Evolutionary conservation across 2,329 filamentous ascomycete species (phyloP).

Genomic region (Diplodia mutila): DNA sequence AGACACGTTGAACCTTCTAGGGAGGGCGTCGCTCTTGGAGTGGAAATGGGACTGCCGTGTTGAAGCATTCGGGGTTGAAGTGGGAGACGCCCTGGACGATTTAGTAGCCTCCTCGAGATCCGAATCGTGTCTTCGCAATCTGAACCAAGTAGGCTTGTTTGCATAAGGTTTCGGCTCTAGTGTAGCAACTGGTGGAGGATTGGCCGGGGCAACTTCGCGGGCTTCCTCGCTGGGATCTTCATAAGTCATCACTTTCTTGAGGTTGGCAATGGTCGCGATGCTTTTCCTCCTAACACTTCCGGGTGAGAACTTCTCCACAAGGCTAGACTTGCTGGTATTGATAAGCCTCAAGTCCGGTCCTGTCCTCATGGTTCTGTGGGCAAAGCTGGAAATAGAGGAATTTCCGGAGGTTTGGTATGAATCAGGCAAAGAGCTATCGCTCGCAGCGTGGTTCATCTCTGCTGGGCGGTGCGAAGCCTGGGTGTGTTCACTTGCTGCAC

Average conservation of each 20-base stretch:
- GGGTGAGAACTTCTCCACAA: background rate
- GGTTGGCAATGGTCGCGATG: background rate
- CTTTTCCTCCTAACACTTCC: background rate
- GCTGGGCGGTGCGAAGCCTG: background rate
- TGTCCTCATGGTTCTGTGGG: constrained; percentile 32
- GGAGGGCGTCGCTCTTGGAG: background rate
- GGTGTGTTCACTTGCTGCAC: background rate
- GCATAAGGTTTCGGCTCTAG: constrained; percentile 29
- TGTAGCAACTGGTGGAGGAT: background rate
- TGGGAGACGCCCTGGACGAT: background rate
- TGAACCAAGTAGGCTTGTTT: constrained; percentile 29
- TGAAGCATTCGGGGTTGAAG: background rate
- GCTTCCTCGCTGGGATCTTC: background rate
- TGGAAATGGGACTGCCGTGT: background rate
- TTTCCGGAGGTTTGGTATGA: constrained; percentile 20
- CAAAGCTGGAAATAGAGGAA: constrained; percentile 36
- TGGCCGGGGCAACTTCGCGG: background rate
- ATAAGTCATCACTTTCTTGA: constrained; percentile 17
- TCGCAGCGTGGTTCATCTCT: background rate
- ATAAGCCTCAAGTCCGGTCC: constrained; percentile 35
- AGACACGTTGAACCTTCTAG: background rate
- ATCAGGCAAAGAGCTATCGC: background rate
- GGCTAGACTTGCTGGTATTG: constrained; percentile 14
- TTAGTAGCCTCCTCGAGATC: background rate
- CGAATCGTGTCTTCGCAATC: background rate